Percentiles rank a stretch among this genome's conserved stretches.
Conservation (phyloP, 1,284 basidiomycete species). For the Boletus albobrunnescens region DNA sequence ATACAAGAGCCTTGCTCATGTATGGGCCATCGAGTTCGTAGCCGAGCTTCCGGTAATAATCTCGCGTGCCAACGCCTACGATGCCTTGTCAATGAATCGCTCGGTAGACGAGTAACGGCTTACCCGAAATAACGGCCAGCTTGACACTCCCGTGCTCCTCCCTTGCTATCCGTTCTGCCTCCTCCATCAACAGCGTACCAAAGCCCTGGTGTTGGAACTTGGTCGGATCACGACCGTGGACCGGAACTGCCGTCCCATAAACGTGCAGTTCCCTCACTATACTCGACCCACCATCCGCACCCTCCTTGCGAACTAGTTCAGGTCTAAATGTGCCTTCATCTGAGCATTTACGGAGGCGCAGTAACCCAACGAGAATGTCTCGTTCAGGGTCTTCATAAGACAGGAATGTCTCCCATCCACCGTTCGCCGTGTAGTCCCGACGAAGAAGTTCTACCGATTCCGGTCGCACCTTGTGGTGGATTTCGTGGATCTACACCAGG, state of each 20-base stretch:
- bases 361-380: slow-evolving; percentile 93
- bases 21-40: slow-evolving; percentile 96
- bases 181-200: slow-evolving; percentile 97
- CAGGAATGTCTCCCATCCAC: slow-evolving; percentile 99
- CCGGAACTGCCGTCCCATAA: slow-evolving; percentile 97
- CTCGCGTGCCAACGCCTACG: slow-evolving; percentile 85
- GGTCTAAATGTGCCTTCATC: slow-evolving; percentile 95
- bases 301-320: slow-evolving; percentile 74
- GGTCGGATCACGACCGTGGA: slow-evolving; percentile 95
- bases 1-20: slow-evolving; percentile 80
- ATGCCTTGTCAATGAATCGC: slow-evolving; percentile 1
- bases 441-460: slow-evolving; percentile 96
- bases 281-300: slow-evolving; percentile 78
- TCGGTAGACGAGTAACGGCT: slow-evolving; percentile 19
- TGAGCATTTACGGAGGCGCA: slow-evolving; percentile 92
- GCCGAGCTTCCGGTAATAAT: slow-evolving; percentile 91
- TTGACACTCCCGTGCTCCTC: slow-evolving; percentile 96
- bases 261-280: slow-evolving; percentile 97
- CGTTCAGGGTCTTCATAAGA: slow-evolving; percentile 97
- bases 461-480: slow-evolving; percentile 95
- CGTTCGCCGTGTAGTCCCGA: slow-evolving; percentile 95
- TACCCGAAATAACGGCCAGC: slow-evolving; percentile 93
- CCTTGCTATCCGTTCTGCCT: slow-evolving; percentile 96
- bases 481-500: slow-evolving; percentile 84
- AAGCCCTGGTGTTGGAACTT: slow-evolving; percentile 98